Evolutionary conservation across 2,329 filamentous ascomycete genomes (phyloP).

Genomic region (Phialocephala sp.): DNA sequence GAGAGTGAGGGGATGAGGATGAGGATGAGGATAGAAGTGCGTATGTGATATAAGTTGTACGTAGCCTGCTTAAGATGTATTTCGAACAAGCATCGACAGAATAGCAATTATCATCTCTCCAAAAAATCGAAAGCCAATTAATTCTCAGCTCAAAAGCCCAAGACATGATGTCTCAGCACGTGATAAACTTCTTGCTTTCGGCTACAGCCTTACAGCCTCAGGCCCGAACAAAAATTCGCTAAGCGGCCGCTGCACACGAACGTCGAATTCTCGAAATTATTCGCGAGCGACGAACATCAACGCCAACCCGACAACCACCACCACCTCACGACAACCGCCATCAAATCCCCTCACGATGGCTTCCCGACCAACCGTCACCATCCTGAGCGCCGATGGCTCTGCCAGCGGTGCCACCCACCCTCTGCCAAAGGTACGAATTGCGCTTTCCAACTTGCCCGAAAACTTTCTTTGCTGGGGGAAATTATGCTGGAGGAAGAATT

Average conservation of each 20-base stretch:
- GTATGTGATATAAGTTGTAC: too few species aligned
- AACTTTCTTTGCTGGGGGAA: not conserved
- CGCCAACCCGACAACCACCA: slow-evolving; percentile 20
- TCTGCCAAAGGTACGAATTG: slow-evolving; percentile 70
- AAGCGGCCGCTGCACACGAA: not conserved
- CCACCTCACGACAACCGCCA: slow-evolving; percentile 32
- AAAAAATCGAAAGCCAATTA: too few species aligned
- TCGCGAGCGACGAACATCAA: slow-evolving; percentile 9
- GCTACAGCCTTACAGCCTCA: not conserved
- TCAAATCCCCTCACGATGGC: slow-evolving; percentile 65
- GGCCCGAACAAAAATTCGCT: not conserved
- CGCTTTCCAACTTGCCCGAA: not conserved
- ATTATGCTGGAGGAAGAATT: not conserved
- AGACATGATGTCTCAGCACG: not conserved
- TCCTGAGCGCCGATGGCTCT: slow-evolving; percentile 95
- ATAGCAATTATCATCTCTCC: too few species aligned
- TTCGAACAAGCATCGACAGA: too few species aligned
- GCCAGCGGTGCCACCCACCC: slow-evolving; percentile 87
- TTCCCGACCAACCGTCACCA: slow-evolving; percentile 95
- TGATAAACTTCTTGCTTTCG: not conserved
- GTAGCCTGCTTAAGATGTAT: too few species aligned
- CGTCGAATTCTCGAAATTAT: slow-evolving; percentile 5
- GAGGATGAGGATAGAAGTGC: too few species aligned
- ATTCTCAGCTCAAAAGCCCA: too few species aligned
- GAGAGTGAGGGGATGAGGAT: too few species aligned